These are phyloP conservation scores for Penicillium longicatenatum DNA, from an alignment of 495 filamentous ascomycete genomes.

Conservation along the genomic window DNA sequence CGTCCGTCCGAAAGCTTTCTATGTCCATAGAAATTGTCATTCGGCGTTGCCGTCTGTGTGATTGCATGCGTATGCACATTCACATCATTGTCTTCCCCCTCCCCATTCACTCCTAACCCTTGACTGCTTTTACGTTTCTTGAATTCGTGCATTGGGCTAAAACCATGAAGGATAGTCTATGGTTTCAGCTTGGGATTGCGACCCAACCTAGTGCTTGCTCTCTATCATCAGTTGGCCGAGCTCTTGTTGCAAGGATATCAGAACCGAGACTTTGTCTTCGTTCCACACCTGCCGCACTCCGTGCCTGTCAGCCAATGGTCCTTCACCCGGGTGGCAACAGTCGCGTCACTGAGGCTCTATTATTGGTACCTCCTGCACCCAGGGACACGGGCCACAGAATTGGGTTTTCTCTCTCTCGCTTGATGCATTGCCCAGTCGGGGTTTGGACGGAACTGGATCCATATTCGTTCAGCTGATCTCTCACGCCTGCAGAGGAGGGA, in stretches of 20 bases:
- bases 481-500: slow-evolving; percentile 46
- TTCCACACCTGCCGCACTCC: slow-evolving; percentile 29
- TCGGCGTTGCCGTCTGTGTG: slow-evolving; percentile 26
- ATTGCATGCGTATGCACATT: slow-evolving; percentile 26
- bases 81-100: slow-evolving; percentile 16
- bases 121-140: slow-evolving; percentile 17
- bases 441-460: slow-evolving; percentile 24
- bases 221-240: slow-evolving; percentile 14
- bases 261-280: slow-evolving; percentile 21
- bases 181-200: slow-evolving; percentile 30
- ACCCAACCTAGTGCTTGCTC: slow-evolving; percentile 21
- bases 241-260: slow-evolving; percentile 23
- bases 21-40: slow-evolving; percentile 16
- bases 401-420: slow-evolving; percentile 22
- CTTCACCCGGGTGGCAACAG: slow-evolving; percentile 25
- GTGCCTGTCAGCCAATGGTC: slow-evolving; percentile 30
- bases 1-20: slow-evolving; percentile 15
- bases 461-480: slow-evolving; percentile 52
- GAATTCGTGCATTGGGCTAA: slow-evolving; percentile 19
- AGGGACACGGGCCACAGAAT: slow-evolving; percentile 31
- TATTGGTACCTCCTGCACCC: slow-evolving; percentile 37
- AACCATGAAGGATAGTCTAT: slow-evolving; percentile 10
- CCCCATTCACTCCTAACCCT: slow-evolving; percentile 12
- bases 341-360: slow-evolving; percentile 33
- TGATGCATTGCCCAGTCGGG: slow-evolving; percentile 14